Base-by-base conservation (phyloP, 805 yeast genomes). In the Maudiozyma saulgeensis region DNA sequence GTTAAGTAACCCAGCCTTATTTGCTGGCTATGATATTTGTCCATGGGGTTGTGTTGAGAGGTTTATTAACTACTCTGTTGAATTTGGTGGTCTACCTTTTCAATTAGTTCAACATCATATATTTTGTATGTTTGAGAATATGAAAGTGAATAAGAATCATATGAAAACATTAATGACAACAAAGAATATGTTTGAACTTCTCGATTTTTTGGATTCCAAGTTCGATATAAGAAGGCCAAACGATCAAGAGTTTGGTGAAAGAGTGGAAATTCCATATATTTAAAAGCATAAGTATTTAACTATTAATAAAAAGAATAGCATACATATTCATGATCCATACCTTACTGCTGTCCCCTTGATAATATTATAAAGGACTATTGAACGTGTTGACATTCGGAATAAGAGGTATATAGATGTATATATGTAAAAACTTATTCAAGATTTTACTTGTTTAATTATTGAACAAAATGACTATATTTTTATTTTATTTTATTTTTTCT, bases 1-100 rank as follows among this genome's bases (percentile, higher is more conserved):
- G 2, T 68, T 93, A 46, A 71, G 78, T 28, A 93, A 93, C 63
- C 99, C 99, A 0, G 95, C 90, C 0, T 59, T 93, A 55, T 93
- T 93, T 68, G 78, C 85, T 1, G 96, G 95, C 0, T 77, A 66
- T 60, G 70, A 71, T 0, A 72, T 69, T 47, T 83, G 96, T 2
- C 96, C 98, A 2, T 93, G 98, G 97, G 79, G 82, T 6, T 91
- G 95, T 7, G 69, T 93, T 6, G 99, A 93, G 64, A 72, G 73
- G 51, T 86, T 91, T 62, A 80, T 89, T 85, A 82, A 87, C 58
- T 79, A 82, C 55, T 78, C 86, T 8, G 76, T 87, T 15, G 79
- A 82, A 19, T 88, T 82, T 60, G 68, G 68, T 16, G 97, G 96
- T 0, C 70, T 89, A 49, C 97, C 95, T 1, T 91, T 79, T 62